These are phyloP conservation scores for Phialemoniopsis sp. DNA, from an alignment of 2,329 filamentous ascomycete species.

Conservation along the genomic window DNA sequence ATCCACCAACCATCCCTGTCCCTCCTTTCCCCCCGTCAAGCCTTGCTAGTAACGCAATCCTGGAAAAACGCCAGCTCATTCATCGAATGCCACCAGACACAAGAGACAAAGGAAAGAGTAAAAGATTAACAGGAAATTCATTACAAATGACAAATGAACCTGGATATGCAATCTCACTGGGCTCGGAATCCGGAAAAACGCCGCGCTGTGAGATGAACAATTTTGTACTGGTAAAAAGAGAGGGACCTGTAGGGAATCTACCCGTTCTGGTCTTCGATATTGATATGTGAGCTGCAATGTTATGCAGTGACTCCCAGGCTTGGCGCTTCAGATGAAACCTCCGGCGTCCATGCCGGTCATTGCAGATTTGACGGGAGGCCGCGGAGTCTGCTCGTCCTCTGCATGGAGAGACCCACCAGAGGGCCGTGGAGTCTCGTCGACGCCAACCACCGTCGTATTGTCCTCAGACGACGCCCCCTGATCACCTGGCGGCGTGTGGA, in stretches of 20 bases:
- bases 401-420: constrained; percentile 3
- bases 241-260: not conserved
- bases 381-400: constrained; percentile 17
- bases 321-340: constrained; percentile 10
- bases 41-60: no score
- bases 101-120: not conserved
- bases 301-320: no score
- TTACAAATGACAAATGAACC: not conserved
- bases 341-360: constrained; percentile 11
- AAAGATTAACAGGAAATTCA: not conserved
- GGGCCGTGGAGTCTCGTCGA: constrained; percentile 18
- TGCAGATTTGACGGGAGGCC: constrained; percentile 10
- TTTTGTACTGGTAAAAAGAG: not conserved
- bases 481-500: constrained; percentile 18
- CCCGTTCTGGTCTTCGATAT: no score
- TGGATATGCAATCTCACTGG: constrained; percentile 4
- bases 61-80: no score
- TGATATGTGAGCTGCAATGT: no score
- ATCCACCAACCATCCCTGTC: no score
- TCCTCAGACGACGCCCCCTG: constrained; percentile 2
- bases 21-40: no score
- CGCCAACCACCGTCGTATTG: constrained; percentile 6
- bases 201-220: constrained; percentile 1
- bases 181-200: constrained; percentile 2
- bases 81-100: not conserved